A percentile compares a stretch with the other conserved stretches of the same genome.
phyloP scores from a whole-genome alignment of 495 filamentous ascomycete species.

The Aspergillus egyptiacus region DNA sequence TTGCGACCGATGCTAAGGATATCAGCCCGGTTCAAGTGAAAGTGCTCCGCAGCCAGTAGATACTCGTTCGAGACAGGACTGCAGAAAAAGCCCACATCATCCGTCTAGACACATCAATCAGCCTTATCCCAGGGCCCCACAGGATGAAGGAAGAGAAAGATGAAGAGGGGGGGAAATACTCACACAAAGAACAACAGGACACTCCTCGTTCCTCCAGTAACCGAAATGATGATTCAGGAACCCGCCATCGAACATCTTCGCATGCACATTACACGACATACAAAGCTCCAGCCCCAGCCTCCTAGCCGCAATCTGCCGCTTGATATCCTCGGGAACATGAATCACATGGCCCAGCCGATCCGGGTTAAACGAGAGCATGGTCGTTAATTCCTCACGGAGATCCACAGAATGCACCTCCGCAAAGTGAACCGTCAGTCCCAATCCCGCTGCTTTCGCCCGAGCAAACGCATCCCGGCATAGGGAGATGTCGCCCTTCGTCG shows the following conservation, averaged over 20 bases:
- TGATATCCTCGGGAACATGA: constrained; percentile 55
- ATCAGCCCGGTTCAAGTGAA: constrained; percentile 49
- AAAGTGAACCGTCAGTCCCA: constrained; percentile 72
- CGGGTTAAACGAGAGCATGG: constrained; percentile 58
- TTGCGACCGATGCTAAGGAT: constrained; percentile 52
- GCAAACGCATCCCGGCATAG: constrained; percentile 52
- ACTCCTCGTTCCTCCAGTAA: constrained; percentile 50
- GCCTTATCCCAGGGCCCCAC: constrained; percentile 4
- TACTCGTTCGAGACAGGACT: constrained; percentile 79
- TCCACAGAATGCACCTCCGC: constrained; percentile 56
- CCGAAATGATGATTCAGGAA: constrained; percentile 70
- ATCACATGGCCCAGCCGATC: constrained; percentile 77
- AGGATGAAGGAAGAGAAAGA: background rate
- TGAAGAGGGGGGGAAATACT: too few species aligned
- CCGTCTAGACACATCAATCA: constrained; percentile 54
- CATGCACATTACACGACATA: constrained; percentile 74
- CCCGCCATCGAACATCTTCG: constrained; percentile 62
- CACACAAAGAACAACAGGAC: constrained; percentile 55
- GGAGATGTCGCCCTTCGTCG: constrained; percentile 53
- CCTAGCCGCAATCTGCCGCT: constrained; percentile 47
- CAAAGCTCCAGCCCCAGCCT: constrained; percentile 68
- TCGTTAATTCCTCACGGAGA: constrained; percentile 50
- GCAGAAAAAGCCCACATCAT: constrained; percentile 81
- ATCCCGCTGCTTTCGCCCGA: constrained; percentile 44
- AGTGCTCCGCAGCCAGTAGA: constrained; percentile 64